A percentile compares a stretch with the other conserved stretches of the same genome.
Conservation (phyloP, 495 filamentous ascomycete genomes). For the Xylaria acuta region DNA sequence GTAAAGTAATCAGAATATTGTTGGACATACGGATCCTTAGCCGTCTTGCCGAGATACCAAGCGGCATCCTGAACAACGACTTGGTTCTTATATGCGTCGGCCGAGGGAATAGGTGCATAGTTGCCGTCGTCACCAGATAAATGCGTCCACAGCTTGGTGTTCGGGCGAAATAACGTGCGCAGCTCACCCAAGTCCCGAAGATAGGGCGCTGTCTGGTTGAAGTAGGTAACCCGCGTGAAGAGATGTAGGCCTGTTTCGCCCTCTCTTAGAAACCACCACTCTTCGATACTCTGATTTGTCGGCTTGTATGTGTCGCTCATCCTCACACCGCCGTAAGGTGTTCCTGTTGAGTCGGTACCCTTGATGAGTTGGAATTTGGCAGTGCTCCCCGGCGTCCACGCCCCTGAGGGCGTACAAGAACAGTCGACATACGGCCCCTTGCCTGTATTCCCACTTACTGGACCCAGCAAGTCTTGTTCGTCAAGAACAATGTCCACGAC, state of each 20-base stretch:
- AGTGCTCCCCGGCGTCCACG: constrained; percentile 59
- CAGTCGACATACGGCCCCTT: constrained; percentile 64
- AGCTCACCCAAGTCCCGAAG: constrained; percentile 62
- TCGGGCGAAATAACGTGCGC: constrained; percentile 61
- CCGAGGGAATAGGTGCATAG: constrained; percentile 58
- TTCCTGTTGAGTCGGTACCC: constrained; percentile 56
- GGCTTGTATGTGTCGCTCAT: constrained; percentile 59
- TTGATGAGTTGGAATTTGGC: constrained; percentile 51
- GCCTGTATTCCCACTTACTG: constrained; percentile 51
- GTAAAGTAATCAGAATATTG: constrained; percentile 64
- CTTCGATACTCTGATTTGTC: constrained; percentile 59
- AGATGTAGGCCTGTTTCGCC: constrained; percentile 63
- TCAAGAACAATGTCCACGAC: constrained; percentile 54
- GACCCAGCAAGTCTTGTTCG: constrained; percentile 57
- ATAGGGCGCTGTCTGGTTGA: constrained; percentile 59
- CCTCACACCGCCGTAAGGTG: constrained; percentile 56
- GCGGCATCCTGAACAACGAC: constrained; percentile 64
- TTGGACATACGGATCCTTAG: constrained; percentile 55
- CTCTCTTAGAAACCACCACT: constrained; percentile 64
- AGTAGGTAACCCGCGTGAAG: constrained; percentile 60
- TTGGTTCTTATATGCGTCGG: constrained; percentile 43
- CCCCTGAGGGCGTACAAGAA: constrained; percentile 62
- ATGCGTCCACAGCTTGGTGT: constrained; percentile 62
- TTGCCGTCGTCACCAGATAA: constrained; percentile 56
- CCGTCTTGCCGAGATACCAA: constrained; percentile 59